These are phyloP conservation scores for Sclerotinia spermophila DNA, from an alignment of 2,329 filamentous ascomycete species.

Conservation along the genomic window DNA sequence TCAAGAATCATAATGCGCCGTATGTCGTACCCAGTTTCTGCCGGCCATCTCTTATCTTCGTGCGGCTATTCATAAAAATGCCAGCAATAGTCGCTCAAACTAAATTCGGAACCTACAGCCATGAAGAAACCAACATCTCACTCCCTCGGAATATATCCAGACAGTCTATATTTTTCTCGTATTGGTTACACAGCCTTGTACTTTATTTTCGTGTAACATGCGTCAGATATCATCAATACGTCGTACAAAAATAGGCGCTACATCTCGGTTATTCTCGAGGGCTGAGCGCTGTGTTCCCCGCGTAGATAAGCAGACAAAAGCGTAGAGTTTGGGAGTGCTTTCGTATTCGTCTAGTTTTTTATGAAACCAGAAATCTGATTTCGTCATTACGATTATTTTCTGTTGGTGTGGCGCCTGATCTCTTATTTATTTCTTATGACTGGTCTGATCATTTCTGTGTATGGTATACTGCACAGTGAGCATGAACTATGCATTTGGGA, in stretches of 20 bases:
- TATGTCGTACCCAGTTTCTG: background rate
- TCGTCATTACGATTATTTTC: background rate
- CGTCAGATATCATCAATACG: background rate
- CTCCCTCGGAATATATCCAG: background rate
- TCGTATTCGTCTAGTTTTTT: too few species aligned
- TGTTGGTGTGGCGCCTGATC: background rate
- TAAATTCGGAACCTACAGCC: accelerated
- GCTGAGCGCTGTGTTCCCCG: background rate
- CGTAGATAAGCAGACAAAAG: background rate
- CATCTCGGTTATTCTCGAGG: background rate
- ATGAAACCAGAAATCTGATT: accelerated
- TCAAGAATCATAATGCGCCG: background rate
- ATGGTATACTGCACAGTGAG: too few species aligned
- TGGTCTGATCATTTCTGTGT: background rate
- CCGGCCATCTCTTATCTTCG: background rate
- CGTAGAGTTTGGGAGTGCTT: background rate
- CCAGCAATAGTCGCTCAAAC: background rate
- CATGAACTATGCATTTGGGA: accelerated
- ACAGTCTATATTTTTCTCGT: background rate
- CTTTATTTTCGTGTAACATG: background rate
- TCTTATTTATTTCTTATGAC: background rate
- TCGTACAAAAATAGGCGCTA: background rate
- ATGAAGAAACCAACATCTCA: background rate
- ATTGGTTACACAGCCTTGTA: background rate
- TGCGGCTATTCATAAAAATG: background rate